Evolutionary conservation across 345 rosid genomes (phyloP), one percentile per base, ranked within the genome.

Genomic region (Pugionium cornutum): DNA sequence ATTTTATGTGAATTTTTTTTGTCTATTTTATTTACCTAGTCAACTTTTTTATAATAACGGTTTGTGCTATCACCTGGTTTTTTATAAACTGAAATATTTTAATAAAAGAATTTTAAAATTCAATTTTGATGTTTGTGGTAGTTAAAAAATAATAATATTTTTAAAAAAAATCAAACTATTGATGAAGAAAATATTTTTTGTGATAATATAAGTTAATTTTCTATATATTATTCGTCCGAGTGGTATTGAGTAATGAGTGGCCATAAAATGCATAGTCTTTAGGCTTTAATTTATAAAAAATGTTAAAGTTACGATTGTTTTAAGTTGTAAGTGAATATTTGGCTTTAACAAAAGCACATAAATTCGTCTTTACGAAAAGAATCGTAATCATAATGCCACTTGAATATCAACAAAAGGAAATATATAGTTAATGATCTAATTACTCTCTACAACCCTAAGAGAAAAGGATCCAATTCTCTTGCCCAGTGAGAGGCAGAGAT

Each of bases 391-490:
- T 61, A 73, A 67, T 60, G 63, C 68, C 72, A 61, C 68, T 46
- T 53, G 63, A 67, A 67, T 63, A 73, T 67, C 63, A 66, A 40
- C 46, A 46, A 60, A 73, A 67, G 47, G 34, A 66, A 45, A 45
- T 9, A 51, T 66, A 50, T 66, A 26, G 44, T 39, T 73, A 53
- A 60, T 53, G 40, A 73, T 31, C 5, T 66, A 73, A 46, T 53
- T 59, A 67, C 50, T 59, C 64, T 67, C 73, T 60, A 73, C 55
- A 67, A 73, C 73, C 77, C 77, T 73, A 73, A 53, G 51, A 53
- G 58, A 67, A 67, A 61, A 73, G 77, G 68, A 73, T 67, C 77
- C 63, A 73, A 73, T 67, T 73, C 77, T 60, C 47, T 67, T 40
- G 48, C 9, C 77, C 77, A 61, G 61, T 67, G 77, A 54, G 56